phyloP scores from a whole-genome alignment of 768 basidiomycete species.

The Amanita phalloides region DNA sequence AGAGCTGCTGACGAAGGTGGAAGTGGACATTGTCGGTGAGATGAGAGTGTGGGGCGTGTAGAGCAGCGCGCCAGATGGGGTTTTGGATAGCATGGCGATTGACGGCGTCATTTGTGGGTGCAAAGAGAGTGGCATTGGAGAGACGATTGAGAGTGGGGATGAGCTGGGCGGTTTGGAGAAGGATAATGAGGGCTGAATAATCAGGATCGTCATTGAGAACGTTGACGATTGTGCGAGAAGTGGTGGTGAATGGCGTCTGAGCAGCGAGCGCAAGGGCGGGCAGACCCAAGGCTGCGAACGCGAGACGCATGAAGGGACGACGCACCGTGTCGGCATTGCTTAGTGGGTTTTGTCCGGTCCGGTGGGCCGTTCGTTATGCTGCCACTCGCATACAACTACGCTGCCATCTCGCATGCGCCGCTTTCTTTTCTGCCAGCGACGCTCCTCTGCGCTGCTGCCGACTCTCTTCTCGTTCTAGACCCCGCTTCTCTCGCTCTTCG shows the following conservation, averaged over 20 bases:
- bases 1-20: conserved; percentile 78
- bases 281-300: conserved; percentile 10
- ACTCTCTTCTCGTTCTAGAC: conserved; percentile 61
- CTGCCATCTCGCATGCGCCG: conserved; percentile 33
- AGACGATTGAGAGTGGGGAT: conserved; percentile 89
- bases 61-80: conserved; percentile 25
- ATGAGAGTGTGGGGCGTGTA: conserved; percentile 21
- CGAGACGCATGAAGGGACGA: conserved; percentile 2
- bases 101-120: conserved; percentile 91
- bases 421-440: conserved; percentile 8
- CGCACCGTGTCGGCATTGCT: too few relatives aligned
- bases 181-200: conserved; percentile 60
- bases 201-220: conserved; percentile 65
- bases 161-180: conserved; percentile 78
- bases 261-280: conserved; percentile 12
- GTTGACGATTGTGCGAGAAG: conserved; percentile 64
- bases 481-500: conserved; percentile 54
- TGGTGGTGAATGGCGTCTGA: conserved; percentile 7
- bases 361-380: conserved; percentile 15
- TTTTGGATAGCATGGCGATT: conserved; percentile 29
- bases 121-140: conserved; percentile 78
- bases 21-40: conserved; percentile 75
- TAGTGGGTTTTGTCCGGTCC: neutral
- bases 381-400: conserved; percentile 25
- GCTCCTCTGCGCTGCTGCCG: conserved; percentile 65